These are phyloP conservation scores for Xylariaceae sp. DNA, from an alignment of 2,329 filamentous ascomycete genomes.

Conservation along the genomic window DNA sequence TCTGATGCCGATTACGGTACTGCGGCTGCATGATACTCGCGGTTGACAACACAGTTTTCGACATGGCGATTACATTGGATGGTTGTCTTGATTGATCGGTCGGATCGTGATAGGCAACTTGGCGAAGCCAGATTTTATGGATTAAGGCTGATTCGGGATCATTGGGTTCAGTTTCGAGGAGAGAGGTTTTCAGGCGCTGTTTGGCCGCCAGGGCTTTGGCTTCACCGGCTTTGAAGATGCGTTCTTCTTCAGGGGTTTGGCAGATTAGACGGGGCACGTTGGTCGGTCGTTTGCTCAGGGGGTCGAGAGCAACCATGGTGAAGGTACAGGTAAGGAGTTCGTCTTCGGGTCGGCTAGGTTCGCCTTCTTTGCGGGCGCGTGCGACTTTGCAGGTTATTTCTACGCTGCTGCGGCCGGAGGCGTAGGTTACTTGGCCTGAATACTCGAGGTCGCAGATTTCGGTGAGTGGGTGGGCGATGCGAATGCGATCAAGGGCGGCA, in stretches of 20 bases:
- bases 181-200: slow-evolving; percentile 52
- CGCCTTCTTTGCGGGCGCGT: slow-evolving; percentile 56
- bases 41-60: slow-evolving; percentile 52
- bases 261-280: slow-evolving; percentile 49
- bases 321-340: slow-evolving; percentile 50
- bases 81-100: slow-evolving; percentile 31
- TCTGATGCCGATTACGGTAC: slow-evolving; percentile 51
- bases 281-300: slow-evolving; percentile 59
- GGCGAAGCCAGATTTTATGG: slow-evolving; percentile 66
- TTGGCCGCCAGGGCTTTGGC: slow-evolving; percentile 56
- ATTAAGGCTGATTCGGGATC: slow-evolving; percentile 67
- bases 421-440: slow-evolving; percentile 58
- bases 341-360: slow-evolving; percentile 42
- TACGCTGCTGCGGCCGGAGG: slow-evolving; percentile 65
- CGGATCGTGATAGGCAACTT: slow-evolving; percentile 54
- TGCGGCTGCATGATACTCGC: slow-evolving; percentile 71
- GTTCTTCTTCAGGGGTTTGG: slow-evolving; percentile 60
- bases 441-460: slow-evolving; percentile 76
- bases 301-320: slow-evolving; percentile 71
- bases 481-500: slow-evolving; percentile 45
- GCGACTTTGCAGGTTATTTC: slow-evolving; percentile 70
- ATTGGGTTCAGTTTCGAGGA: slow-evolving; percentile 63
- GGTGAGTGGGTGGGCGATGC: slow-evolving; percentile 62
- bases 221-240: slow-evolving; percentile 58
- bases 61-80: slow-evolving; percentile 47